Percentiles rank a stretch among this genome's conserved stretches.
These are phyloP conservation scores for Solanum medicagineum DNA, from an alignment of 257 asterid species.

Conservation along the genomic window DNA sequence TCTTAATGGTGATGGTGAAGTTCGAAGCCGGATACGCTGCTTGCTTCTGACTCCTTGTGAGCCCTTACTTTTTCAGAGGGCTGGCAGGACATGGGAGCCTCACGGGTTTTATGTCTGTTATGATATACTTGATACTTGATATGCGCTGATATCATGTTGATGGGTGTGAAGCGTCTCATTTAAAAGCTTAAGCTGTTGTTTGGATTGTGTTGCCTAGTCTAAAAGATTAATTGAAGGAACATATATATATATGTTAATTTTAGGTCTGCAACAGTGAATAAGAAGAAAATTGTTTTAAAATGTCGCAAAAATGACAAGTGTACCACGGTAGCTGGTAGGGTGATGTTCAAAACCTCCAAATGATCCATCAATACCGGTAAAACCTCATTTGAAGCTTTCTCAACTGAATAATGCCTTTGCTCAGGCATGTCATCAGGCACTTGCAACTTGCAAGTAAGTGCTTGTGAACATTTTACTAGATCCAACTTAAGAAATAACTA, in stretches of 20 bases:
- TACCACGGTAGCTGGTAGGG: background rate
- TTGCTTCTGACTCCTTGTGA: background rate
- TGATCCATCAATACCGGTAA: background rate
- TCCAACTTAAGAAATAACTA: background rate
- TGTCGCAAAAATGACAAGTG: background rate
- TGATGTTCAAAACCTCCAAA: background rate
- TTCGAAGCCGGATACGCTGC: background rate
- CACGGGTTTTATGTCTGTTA: background rate
- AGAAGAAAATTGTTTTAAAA: background rate
- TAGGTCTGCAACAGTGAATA: background rate
- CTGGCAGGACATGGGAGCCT: background rate
- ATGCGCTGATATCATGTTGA: background rate
- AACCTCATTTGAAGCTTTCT: background rate
- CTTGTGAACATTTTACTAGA: background rate
- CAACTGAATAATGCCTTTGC: slow-evolving; percentile 11
- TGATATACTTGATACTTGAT: background rate
- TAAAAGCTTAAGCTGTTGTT: background rate
- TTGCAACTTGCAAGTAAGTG: slow-evolving; percentile 20
- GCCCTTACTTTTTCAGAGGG: background rate
- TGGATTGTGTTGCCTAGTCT: background rate
- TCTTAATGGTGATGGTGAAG: background rate
- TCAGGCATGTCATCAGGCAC: slow-evolving; percentile 39
- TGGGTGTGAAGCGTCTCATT: background rate
- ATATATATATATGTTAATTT: background rate
- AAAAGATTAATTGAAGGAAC: background rate